Percentiles rank a stretch among this genome's conserved stretches.
Evolutionary conservation across 179 eudicot genomes (phyloP).

Genomic region (Silene vulgaris): DNA sequence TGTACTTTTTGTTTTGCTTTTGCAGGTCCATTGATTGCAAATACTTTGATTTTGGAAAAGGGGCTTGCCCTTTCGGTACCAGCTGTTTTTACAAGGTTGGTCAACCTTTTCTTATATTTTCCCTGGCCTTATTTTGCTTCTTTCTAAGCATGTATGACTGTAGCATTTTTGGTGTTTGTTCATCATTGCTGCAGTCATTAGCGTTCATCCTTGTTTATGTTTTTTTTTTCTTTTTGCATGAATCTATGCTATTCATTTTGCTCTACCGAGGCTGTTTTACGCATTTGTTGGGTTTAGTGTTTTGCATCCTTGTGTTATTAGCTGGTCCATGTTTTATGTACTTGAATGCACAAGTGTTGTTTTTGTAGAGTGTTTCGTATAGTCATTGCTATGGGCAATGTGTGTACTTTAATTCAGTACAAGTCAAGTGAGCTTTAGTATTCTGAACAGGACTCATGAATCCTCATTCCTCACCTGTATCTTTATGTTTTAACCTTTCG

Average conservation of each 20-base stretch:
- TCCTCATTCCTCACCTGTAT: no score
- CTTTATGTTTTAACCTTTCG: no score
- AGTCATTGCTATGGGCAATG: not conserved
- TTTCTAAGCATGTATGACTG: not conserved
- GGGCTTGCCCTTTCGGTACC: slow-evolving; percentile 86
- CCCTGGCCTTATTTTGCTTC: not conserved
- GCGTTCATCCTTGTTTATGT: not conserved
- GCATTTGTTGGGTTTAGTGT: not conserved
- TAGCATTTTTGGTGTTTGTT: not conserved
- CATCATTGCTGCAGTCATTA: not conserved
- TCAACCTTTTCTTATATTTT: not conserved
- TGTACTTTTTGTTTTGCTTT: not conserved
- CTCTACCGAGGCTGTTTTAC: not conserved
- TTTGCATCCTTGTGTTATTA: not conserved
- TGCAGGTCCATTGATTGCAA: slow-evolving; percentile 96
- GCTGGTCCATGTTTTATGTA: not conserved
- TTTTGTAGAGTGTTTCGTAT: not conserved
- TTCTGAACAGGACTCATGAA: no score
- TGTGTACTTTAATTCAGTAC: not conserved
- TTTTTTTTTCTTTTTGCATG: not conserved
- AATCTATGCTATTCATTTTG: not conserved
- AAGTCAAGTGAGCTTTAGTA: not conserved
- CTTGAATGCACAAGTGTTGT: not conserved
- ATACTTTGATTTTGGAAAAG: slow-evolving; percentile 94
- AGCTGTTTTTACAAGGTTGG: slow-evolving; percentile 92